phyloP scores from a whole-genome alignment of 768 basidiomycete genomes.

The Lactifluus pinguis region DNA sequence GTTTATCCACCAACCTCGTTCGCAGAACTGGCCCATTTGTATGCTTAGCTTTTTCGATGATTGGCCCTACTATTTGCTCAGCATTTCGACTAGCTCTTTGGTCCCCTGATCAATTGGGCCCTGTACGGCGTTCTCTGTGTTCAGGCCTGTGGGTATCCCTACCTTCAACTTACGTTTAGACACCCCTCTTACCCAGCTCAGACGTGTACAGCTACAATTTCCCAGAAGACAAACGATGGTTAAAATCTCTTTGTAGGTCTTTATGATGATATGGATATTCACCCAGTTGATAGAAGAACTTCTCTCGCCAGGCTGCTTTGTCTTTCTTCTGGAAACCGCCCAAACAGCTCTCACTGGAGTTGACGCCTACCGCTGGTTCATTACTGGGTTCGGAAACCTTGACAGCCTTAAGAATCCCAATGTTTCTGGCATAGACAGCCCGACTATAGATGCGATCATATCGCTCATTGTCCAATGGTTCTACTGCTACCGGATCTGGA shows the following conservation, averaged over 20 bases:
- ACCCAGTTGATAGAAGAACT: neutral
- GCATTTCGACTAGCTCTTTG: neutral
- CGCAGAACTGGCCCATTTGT: neutral
- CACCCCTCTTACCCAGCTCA: neutral
- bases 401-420: neutral
- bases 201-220: constrained; percentile 9
- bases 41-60: neutral
- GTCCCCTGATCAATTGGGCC: neutral
- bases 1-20: neutral
- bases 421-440: neutral
- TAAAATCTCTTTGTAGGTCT: neutral
- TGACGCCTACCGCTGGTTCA: constrained; percentile 6
- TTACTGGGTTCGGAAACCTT: neutral
- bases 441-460: neutral
- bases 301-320: neutral
- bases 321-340: neutral
- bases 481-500: constrained; percentile 7
- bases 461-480: neutral
- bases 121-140: constrained; percentile 1
- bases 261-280: neutral
- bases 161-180: neutral
- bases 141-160: neutral
- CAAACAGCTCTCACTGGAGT: neutral
- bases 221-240: neutral
- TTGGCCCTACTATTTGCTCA: neutral